These are phyloP conservation scores for Tephrocybe sp. DNA, from an alignment of 768 basidiomycete genomes.

Conservation along the genomic window DNA sequence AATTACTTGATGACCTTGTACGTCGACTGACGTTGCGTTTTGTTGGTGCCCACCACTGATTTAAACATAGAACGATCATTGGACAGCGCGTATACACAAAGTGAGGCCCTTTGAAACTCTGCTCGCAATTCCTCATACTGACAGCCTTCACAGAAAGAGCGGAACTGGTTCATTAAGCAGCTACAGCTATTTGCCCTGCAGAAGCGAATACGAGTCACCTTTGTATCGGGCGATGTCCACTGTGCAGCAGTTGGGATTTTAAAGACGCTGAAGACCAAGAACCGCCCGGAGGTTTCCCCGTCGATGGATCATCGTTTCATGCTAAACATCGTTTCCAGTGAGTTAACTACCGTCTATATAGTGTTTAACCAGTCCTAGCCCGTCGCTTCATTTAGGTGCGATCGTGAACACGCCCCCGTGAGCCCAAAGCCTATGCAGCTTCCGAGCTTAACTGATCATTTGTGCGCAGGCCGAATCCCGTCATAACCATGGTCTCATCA, in stretches of 20 bases:
- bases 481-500: constrained; percentile 78
- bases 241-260: constrained; percentile 82
- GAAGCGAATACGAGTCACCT: constrained; percentile 73
- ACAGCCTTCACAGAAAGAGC: constrained; percentile 62
- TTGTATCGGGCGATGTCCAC: constrained; percentile 93
- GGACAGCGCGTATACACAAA: constrained; percentile 84
- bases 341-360: constrained; percentile 20
- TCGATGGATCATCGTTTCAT: constrained; percentile 80
- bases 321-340: constrained; percentile 85
- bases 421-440: constrained; percentile 21
- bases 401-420: constrained; percentile 95
- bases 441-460: neutral
- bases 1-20: constrained; percentile 90
- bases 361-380: neutral
- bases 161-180: constrained; percentile 84
- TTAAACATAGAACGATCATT: constrained; percentile 75
- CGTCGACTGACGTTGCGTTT: constrained; percentile 18
- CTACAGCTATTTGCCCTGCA: constrained; percentile 70
- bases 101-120: constrained; percentile 30
- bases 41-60: neutral
- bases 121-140: neutral
- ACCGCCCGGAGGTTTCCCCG: constrained; percentile 48
- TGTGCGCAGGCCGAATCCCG: constrained; percentile 59
- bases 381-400: constrained; percentile 50
- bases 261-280: constrained; percentile 62